A percentile compares a stretch with the other conserved stretches of the same genome.
Evolutionary conservation across 768 basidiomycete species (phyloP).

Genomic region (Phylloporus rhodoxanthus): DNA sequence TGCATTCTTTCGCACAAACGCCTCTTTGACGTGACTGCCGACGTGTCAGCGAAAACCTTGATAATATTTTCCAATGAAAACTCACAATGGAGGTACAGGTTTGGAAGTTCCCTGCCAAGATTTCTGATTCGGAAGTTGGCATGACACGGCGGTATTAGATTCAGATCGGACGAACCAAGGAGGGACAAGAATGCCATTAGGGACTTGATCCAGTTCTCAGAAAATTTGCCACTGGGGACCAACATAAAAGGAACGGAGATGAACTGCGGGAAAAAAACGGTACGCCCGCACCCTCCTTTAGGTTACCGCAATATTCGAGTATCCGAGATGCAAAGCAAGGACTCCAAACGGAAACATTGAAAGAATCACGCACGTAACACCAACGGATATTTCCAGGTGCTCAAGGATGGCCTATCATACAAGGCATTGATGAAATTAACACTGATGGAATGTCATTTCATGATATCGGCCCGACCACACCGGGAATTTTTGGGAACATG

Average conservation of each 20-base stretch:
- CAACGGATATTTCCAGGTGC: neutral
- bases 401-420: neutral
- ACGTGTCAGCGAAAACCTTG: neutral
- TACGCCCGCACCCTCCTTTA: neutral
- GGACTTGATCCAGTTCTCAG: neutral
- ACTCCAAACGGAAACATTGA: neutral
- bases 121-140: neutral
- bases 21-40: slow-evolving; percentile 1
- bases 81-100: neutral
- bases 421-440: neutral
- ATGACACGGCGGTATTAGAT: neutral
- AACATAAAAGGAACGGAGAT: neutral
- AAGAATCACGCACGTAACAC: neutral
- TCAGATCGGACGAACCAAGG: neutral
- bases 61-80: neutral
- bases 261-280: neutral
- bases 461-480: neutral
- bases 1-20: slow-evolving; percentile 4
- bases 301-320: neutral
- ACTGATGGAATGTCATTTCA: neutral
- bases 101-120: neutral
- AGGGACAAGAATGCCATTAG: neutral
- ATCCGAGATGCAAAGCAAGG: neutral
- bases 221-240: neutral
- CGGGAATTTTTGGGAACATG: neutral